Evolutionary conservation across 2,329 filamentous ascomycete genomes (phyloP).

Genomic region (Trichoderma brevicompactum): DNA sequence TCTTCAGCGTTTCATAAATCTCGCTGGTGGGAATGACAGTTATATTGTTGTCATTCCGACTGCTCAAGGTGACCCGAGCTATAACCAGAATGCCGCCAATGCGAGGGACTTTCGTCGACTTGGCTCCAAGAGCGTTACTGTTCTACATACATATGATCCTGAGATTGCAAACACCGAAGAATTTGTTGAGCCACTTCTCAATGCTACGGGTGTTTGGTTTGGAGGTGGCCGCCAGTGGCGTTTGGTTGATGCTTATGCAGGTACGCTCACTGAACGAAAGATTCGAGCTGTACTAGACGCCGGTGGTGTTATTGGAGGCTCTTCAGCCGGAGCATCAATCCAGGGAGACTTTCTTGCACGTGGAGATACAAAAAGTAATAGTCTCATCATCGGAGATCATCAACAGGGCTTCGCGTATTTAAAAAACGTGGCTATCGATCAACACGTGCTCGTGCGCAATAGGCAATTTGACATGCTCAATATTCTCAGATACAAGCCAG

Average conservation of each 20-base stretch:
- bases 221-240: slow-evolving; percentile 24
- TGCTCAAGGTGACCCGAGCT: slow-evolving; percentile 15
- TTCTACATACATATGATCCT: slow-evolving; percentile 16
- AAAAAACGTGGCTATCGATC: slow-evolving; percentile 21
- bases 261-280: slow-evolving; percentile 12
- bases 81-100: slow-evolving; percentile 19
- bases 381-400: slow-evolving; percentile 19
- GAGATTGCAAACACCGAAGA: slow-evolving; percentile 15
- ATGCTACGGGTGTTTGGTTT: slow-evolving; percentile 20
- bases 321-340: slow-evolving; percentile 19
- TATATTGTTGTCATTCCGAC: slow-evolving; percentile 21
- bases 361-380: slow-evolving; percentile 17
- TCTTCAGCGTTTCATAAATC: slow-evolving; percentile 13
- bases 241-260: slow-evolving; percentile 17
- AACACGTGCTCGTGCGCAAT: slow-evolving; percentile 21
- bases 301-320: slow-evolving; percentile 16
- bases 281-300: slow-evolving; percentile 17
- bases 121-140: slow-evolving; percentile 12
- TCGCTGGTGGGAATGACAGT: slow-evolving; percentile 14
- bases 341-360: slow-evolving; percentile 22
- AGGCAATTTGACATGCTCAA: slow-evolving; percentile 16
- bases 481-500: slow-evolving; percentile 19
- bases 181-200: slow-evolving; percentile 18
- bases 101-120: slow-evolving; percentile 12
- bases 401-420: slow-evolving; percentile 23